A percentile compares a stretch with the other conserved stretches of the same genome.
These are phyloP conservation scores for Lasiosphaeria miniovina DNA, from an alignment of 495 filamentous ascomycete genomes.

Conservation along the genomic window DNA sequence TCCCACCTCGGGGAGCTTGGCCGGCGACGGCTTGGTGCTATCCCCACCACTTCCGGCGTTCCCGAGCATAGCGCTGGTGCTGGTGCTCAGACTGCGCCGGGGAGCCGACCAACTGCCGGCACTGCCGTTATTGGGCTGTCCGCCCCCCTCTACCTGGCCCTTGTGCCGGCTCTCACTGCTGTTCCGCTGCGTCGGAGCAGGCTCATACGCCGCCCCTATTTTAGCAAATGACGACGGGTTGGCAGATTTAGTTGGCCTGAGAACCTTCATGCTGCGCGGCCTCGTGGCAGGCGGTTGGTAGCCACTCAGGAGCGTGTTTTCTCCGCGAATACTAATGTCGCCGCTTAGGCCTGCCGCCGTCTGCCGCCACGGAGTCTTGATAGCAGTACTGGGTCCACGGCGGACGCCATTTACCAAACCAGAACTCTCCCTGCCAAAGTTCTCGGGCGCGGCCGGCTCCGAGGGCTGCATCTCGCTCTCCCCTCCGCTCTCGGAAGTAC, in stretches of 20 bases:
- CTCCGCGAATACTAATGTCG: constrained; percentile 34
- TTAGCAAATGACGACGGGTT: constrained; percentile 42
- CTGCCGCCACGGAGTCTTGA: constrained; percentile 70
- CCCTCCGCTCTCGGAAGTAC: constrained; percentile 40
- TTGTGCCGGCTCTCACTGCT: constrained; percentile 41
- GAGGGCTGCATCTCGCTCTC: constrained; percentile 34
- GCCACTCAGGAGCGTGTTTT: constrained; percentile 41
- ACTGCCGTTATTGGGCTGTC: constrained; percentile 28
- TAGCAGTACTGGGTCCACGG: constrained; percentile 48
- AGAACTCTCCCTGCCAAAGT: constrained; percentile 30
- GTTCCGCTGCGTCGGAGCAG: constrained; percentile 31
- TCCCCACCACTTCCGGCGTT: constrained; percentile 10
- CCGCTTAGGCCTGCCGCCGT: constrained; percentile 40
- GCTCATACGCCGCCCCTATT: constrained; percentile 48
- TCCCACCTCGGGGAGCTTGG: constrained; percentile 22
- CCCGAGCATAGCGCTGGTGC: constrained; percentile 10
- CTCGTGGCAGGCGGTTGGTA: constrained; percentile 57
- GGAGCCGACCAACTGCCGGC: constrained; percentile 36
- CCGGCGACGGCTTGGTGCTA: constrained; percentile 27
- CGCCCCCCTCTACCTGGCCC: constrained; percentile 30
- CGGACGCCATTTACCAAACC: constrained; percentile 33
- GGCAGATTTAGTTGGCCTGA: constrained; percentile 61
- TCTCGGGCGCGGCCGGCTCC: constrained; percentile 21
- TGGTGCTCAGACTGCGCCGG: constrained; percentile 33
- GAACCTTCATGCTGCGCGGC: constrained; percentile 70